Evolutionary conservation across 2,329 filamentous ascomycete species (phyloP), one percentile per base, ranked within the genome.

Genomic region (Diaporthe sp.): DNA sequence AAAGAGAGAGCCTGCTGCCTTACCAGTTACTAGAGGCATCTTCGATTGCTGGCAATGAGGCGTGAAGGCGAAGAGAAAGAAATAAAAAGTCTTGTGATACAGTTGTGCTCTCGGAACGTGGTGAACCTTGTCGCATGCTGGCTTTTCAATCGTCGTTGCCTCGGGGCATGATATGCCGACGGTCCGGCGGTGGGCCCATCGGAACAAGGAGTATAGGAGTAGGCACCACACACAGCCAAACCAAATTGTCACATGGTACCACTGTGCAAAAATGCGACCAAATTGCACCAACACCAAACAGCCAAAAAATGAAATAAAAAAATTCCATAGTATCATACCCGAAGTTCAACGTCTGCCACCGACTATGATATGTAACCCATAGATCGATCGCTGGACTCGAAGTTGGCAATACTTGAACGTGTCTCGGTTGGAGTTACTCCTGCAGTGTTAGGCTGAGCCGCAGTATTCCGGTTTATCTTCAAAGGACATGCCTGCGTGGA

Each of bases 81-180:
- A 34, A 2, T 2, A 4, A n/a, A 4, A 51, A 5, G 9, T 51
- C 13, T 13, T 17, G 8, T 25, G 28, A 25, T 9, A 3, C 3
- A n/a, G 31, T 8, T 15, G 13, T 25, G 20, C 44, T 20, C 22
- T 20, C 8, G 3, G 8, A 15, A 4, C 5, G 6, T 3, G 22
- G 10, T 22, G 20, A 17, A 22, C 4, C 10, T 17, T 17, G 6
- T 34, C 28, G 4, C 6, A 9, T 25, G 44, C 20, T 51, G 22
- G 7, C 2, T 49, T 49, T 51, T 68, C 10, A 51, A 5, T 8
- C 17, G 22, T 68, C 22, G 12, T 53, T 9, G 5, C 12, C 39
- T 68, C 63, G 63, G 63, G 31, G 7, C 47, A 3, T 68, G 31
- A 68, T 68, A 20, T 51, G 22, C 63, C 63, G 63, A 68, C 12